A percentile compares a stretch with the other conserved stretches of the same genome.
These are phyloP conservation scores for Lecanicillium sp. DNA, from an alignment of 2,329 filamentous ascomycete species.

Conservation along the genomic window DNA sequence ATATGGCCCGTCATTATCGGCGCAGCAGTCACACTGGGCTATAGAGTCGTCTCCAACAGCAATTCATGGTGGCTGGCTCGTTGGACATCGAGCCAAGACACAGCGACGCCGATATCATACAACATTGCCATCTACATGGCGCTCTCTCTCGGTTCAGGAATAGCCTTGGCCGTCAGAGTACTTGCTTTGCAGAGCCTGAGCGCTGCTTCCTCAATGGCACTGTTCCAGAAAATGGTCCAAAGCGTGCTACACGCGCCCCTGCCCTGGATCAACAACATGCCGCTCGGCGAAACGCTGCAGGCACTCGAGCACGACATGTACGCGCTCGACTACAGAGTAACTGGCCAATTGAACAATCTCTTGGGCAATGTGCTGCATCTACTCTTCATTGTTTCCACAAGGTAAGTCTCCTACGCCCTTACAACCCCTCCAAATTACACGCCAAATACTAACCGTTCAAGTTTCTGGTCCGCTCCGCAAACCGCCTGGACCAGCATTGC, in stretches of 20 bases:
- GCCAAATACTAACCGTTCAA: not conserved
- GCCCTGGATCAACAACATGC: constrained; percentile 7
- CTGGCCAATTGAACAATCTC: not conserved
- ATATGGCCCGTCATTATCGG: not conserved
- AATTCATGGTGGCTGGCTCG: constrained; percentile 9
- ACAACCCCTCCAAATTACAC: not conserved
- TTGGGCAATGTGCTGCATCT: constrained; percentile 1
- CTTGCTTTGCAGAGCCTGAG: constrained; percentile 2
- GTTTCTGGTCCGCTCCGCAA: constrained; percentile 1
- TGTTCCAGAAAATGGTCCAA: constrained; percentile 3
- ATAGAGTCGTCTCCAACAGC: not conserved
- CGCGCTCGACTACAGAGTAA: constrained; percentile 5
- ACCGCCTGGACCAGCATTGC: not conserved
- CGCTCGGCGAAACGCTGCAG: constrained; percentile 6
- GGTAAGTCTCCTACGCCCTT: constrained; percentile 1
- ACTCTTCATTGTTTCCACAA: not conserved
- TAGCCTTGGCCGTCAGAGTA: not conserved
- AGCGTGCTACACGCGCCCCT: constrained; percentile 5
- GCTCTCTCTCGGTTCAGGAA: not conserved
- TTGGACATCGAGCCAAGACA: constrained; percentile 5
- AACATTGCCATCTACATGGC: constrained; percentile 6
- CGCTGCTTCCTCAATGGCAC: constrained; percentile 2
- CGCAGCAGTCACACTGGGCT: not conserved
- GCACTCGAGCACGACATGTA: constrained; percentile 7
- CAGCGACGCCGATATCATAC: not conserved